A percentile compares a stretch with the other conserved stretches of the same genome.
Evolutionary conservation across 345 rosid species (phyloP).

Genomic region (Cardamine occulta): DNA sequence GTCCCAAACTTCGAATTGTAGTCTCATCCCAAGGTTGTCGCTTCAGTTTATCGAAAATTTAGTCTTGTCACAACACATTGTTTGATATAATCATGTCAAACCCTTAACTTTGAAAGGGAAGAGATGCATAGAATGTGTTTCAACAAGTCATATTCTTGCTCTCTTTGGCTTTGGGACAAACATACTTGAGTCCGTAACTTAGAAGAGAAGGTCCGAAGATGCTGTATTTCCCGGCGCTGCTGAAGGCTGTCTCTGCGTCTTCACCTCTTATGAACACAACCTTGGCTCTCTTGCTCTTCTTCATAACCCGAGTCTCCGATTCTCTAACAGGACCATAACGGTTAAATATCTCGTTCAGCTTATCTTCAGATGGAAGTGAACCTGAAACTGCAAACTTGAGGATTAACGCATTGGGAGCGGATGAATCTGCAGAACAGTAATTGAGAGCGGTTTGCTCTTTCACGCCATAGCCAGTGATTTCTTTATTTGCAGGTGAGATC

Average conservation of each 20-base stretch:
- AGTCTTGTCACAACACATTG: background rate
- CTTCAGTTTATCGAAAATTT: background rate
- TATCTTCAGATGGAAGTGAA: slow-evolving; percentile 52
- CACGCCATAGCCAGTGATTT: slow-evolving; percentile 26
- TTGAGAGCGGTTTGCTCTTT: slow-evolving; percentile 28
- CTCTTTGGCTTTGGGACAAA: slow-evolving; percentile 23
- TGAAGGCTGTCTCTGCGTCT: slow-evolving; percentile 68
- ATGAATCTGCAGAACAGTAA: slow-evolving; percentile 27
- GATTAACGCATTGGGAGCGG: slow-evolving; percentile 51
- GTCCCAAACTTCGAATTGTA: background rate
- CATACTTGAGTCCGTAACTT: slow-evolving; percentile 55
- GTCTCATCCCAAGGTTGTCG: background rate
- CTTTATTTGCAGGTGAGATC: slow-evolving; percentile 31
- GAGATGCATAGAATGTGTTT: background rate
- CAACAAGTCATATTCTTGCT: background rate
- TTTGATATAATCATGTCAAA: background rate
- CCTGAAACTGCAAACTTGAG: slow-evolving; percentile 55
- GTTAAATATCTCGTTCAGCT: slow-evolving; percentile 61
- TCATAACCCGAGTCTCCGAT: slow-evolving; percentile 53
- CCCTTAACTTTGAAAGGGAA: background rate
- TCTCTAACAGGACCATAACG: slow-evolving; percentile 54
- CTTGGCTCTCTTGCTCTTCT: slow-evolving; percentile 57
- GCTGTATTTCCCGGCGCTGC: slow-evolving; percentile 65
- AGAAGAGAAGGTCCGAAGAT: slow-evolving; percentile 68
- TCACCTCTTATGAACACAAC: slow-evolving; percentile 57